phyloP scores from a whole-genome alignment of 805 yeast species.

The Scheffersomyces spartinae region DNA sequence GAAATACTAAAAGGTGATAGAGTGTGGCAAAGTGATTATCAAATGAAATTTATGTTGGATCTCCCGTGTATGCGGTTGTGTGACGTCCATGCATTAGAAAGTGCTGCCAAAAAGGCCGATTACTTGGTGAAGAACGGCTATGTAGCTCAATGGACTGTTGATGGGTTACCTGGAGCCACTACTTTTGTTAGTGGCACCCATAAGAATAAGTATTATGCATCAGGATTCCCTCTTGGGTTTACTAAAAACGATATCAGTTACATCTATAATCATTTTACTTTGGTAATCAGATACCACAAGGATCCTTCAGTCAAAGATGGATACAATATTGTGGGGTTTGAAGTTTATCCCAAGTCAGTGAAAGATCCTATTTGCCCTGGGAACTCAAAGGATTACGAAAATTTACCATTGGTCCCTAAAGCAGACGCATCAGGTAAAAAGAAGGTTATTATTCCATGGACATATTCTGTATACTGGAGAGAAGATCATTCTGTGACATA shows the following conservation, averaged over 20 bases:
- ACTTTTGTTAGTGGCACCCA: conserved; percentile 52
- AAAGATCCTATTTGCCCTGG: conserved; percentile 63
- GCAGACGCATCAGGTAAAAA: conserved; percentile 17
- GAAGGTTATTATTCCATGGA: conserved; percentile 49
- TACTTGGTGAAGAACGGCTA: conserved; percentile 57
- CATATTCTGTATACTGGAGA: conserved; percentile 83
- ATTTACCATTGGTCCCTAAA: conserved; percentile 39
- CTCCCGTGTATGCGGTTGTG: conserved; percentile 57
- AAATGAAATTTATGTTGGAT: conserved; percentile 54
- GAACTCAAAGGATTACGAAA: conserved; percentile 46
- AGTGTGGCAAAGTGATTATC: conserved; percentile 63
- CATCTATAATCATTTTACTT: conserved; percentile 69
- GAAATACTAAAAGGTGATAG: conserved; percentile 77
- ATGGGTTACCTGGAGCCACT: conserved; percentile 82
- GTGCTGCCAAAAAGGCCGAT: conserved; percentile 43
- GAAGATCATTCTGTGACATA: conserved; percentile 61
- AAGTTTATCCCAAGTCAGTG: conserved; percentile 79
- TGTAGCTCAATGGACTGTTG: conserved; percentile 74
- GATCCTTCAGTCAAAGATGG: conserved; percentile 25
- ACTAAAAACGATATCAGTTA: conserved; percentile 48
- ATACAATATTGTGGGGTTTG: conserved; percentile 70
- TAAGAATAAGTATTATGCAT: conserved; percentile 60
- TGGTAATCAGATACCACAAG: conserved; percentile 64
- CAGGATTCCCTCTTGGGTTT: conserved; percentile 81
- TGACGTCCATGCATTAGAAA: conserved; percentile 44